A percentile compares a stretch with the other conserved stretches of the same genome.
These are phyloP conservation scores for Trichosporon sp. DNA, from an alignment of 1,284 basidiomycete species.

Conservation along the genomic window DNA sequence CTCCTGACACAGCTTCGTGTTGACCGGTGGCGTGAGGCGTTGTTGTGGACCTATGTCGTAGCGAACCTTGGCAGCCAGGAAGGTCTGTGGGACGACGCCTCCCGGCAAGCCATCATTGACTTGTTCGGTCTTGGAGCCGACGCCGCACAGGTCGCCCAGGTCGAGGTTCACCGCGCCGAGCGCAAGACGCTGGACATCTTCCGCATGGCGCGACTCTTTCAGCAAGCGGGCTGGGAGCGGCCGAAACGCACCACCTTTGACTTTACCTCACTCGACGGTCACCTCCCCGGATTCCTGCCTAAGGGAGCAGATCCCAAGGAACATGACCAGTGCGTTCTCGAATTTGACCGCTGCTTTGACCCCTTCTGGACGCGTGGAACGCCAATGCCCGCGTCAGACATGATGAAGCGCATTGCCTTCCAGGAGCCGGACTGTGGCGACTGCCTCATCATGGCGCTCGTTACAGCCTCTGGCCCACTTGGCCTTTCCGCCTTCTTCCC, in stretches of 20 bases:
- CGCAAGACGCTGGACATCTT: conserved; percentile 45
- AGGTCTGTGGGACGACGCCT: conserved; percentile 38
- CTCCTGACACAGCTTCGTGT: conserved; percentile 45
- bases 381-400: conserved; percentile 47
- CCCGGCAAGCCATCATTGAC: conserved; percentile 39
- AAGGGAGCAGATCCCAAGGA: not conserved
- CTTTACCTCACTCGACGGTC: conserved; percentile 28
- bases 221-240: conserved; percentile 46
- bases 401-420: conserved; percentile 62
- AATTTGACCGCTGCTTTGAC: conserved; percentile 54
- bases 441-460: conserved; percentile 60
- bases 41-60: conserved; percentile 53
- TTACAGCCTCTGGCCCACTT: conserved; percentile 58
- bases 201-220: conserved; percentile 39
- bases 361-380: conserved; percentile 47
- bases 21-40: conserved; percentile 54
- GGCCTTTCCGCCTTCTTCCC: conserved; percentile 62
- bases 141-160: conserved; percentile 45
- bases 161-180: conserved; percentile 48
- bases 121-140: conserved; percentile 41
- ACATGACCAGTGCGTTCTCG: conserved; percentile 43
- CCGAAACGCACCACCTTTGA: conserved; percentile 47
- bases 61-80: conserved; percentile 43
- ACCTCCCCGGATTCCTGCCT: not conserved
- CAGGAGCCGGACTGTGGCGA: conserved; percentile 60